phyloP scores from a whole-genome alignment of 176 grass and related monocot genomes.

The Poa annua region DNA sequence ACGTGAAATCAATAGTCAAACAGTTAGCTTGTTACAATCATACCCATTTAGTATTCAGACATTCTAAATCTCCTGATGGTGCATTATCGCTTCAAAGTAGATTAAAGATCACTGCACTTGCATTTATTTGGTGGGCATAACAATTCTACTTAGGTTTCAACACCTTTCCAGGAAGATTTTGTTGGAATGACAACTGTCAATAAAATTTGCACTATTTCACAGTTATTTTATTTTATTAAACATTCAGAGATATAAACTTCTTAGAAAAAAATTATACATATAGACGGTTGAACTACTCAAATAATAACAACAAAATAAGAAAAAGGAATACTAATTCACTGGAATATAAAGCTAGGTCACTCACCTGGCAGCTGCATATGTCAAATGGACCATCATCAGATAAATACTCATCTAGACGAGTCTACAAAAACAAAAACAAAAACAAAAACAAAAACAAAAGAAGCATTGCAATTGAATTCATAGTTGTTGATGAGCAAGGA shows the following conservation, averaged over 20 bases:
- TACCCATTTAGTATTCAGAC: neutral
- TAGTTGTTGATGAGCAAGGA: neutral
- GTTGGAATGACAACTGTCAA: neutral
- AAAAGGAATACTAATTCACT: neutral
- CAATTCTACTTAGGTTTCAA: neutral
- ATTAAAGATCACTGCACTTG: neutral
- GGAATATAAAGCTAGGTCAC: constrained; percentile 18
- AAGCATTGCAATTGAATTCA: neutral
- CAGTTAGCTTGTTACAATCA: constrained; percentile 4
- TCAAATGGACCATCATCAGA: constrained; percentile 87
- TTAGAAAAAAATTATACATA: constrained; percentile 19
- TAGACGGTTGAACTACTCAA: neutral
- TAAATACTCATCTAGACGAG: constrained; percentile 84
- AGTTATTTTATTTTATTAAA: constrained; percentile 19
- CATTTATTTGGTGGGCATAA: constrained; percentile 27
- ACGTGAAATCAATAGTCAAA: constrained; percentile 22
- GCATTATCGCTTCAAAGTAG: neutral
- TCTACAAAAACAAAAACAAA: constrained; percentile 47
- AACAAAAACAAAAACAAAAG: constrained; percentile 28
- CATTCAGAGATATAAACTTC: neutral
- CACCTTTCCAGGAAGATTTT: neutral
- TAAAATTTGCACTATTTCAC: neutral
- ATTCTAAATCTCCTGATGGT: neutral
- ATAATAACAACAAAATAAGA: constrained; percentile 4
- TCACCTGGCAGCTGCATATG: constrained; percentile 92